Base-by-base conservation (phyloP, 495 filamentous ascomycete species). In the Penicillium turbatum region DNA sequence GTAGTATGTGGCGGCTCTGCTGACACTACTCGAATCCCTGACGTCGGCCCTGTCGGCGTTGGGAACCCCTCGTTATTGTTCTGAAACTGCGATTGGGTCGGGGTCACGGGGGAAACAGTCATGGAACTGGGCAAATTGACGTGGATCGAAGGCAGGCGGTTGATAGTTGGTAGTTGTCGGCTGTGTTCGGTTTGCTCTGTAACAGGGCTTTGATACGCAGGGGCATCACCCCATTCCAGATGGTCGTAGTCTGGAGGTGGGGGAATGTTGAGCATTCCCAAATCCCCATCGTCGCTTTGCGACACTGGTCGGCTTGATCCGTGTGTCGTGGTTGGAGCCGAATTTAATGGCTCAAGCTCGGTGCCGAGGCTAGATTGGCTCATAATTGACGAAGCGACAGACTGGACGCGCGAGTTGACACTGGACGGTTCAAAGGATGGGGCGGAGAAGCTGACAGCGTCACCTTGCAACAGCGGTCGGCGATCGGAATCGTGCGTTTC, bases 401-500 rank as follows among this genome's bases (percentile, higher is more conserved):
- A 77, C 27, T 68, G 59, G 1, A 55, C 65, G 5, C 69, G 72
- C 17, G 69, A 72, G 54, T 65, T 59, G 13, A 57, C 26, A 16
- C 59, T 65, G 7, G 61, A 60, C 3, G 62, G 55, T 12, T 21
- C 40, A 26, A 64, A 38, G 0, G 64, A 67, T 0, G 69, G 60
- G 19, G 63, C 63, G 5, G 65, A 64, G 11, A 59, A 61, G 29
- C 66, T 61, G 27, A 57, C 80, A 3, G 84, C 84, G 8, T 87
- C 83, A 53, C 87, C 83, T 17, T 82, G 83, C 5, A 96, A 75
- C 3, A 96, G 76, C 2, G 89, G 89, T 12, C 82, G 72, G 12
- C 82, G 72, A 62, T 96, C 88, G 34, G 86, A 89, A 54, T 92
- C 90, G 19, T 77, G 76, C 40, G 87, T 91, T 57, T 85, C 86